These are phyloP conservation scores for Cucurbita pepo DNA, from an alignment of 306 rosid genomes.

Conservation along the genomic window DNA sequence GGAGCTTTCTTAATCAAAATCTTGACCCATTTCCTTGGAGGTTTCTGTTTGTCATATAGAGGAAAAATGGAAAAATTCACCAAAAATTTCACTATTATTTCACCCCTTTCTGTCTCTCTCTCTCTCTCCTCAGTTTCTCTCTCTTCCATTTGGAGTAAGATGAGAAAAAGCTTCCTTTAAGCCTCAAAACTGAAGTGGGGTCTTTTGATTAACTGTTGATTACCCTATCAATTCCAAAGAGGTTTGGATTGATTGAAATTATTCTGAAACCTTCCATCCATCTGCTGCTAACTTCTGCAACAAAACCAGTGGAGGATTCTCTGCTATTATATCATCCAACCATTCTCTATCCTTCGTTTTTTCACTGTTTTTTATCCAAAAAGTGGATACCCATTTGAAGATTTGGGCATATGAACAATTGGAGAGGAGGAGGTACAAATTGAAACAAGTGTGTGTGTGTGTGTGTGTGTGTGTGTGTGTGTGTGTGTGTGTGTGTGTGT, in stretches of 20 bases:
- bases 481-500: not conserved
- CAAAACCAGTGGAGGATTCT: not conserved
- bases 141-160: not conserved
- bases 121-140: not conserved
- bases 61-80: not conserved
- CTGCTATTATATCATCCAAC: not conserved
- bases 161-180: not conserved
- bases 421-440: not conserved
- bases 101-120: not conserved
- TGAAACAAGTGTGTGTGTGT: not conserved
- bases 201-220: not conserved
- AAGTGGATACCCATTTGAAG: not conserved
- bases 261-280: not conserved
- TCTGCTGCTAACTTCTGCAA: not conserved
- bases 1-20: not conserved
- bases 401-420: conserved; percentile 11
- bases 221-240: not conserved
- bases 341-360: not conserved
- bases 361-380: not conserved
- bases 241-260: not conserved
- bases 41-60: not conserved
- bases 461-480: not conserved
- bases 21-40: conserved; percentile 24
- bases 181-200: not conserved
- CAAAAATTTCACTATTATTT: not conserved